Evolutionary conservation across 768 basidiomycete genomes (phyloP).

Genomic region (Termitomyces bulborhizus): DNA sequence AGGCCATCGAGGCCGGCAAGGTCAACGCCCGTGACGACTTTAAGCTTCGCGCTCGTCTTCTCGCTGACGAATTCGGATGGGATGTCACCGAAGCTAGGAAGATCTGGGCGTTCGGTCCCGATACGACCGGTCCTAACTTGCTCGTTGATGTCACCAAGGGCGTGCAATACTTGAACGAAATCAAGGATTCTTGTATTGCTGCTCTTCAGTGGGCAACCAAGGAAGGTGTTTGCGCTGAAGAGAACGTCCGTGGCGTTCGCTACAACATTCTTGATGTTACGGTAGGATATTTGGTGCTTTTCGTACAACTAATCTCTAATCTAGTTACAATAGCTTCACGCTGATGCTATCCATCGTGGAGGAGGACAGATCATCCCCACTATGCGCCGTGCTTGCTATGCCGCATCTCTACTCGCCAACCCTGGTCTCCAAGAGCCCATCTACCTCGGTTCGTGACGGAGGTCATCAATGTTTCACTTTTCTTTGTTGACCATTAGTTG

Average conservation of each 20-base stretch:
- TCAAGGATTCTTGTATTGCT: constrained; percentile 98
- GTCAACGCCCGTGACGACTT: constrained; percentile 92
- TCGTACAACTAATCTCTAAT: background rate
- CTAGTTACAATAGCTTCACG: constrained; percentile 60
- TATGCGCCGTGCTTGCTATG: constrained; percentile 93
- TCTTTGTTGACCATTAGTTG: constrained; percentile 8
- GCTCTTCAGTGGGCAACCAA: constrained; percentile 99
- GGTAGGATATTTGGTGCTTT: constrained; percentile 36
- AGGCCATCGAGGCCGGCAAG: constrained; percentile 84
- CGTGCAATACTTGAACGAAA: constrained; percentile 98
- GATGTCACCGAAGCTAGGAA: constrained; percentile 98
- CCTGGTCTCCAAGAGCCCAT: constrained; percentile 95
- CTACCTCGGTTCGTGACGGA: constrained; percentile 64
- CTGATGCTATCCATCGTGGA: constrained; percentile 99
- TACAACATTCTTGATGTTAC: constrained; percentile 95
- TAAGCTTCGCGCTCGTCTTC: constrained; percentile 88
- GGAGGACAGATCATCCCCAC: constrained; percentile 98
- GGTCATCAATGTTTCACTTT: background rate
- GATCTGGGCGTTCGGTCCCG: constrained; percentile 99
- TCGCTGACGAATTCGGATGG: constrained; percentile 97
- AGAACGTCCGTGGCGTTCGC: constrained; percentile 97
- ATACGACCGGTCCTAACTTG: constrained; percentile 94
- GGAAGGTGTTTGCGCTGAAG: constrained; percentile 93
- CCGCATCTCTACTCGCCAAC: constrained; percentile 86
- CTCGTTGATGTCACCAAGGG: constrained; percentile 98